Conservation (phyloP, 140 eudicot species). For the Oenanthe javanica region DNA sequence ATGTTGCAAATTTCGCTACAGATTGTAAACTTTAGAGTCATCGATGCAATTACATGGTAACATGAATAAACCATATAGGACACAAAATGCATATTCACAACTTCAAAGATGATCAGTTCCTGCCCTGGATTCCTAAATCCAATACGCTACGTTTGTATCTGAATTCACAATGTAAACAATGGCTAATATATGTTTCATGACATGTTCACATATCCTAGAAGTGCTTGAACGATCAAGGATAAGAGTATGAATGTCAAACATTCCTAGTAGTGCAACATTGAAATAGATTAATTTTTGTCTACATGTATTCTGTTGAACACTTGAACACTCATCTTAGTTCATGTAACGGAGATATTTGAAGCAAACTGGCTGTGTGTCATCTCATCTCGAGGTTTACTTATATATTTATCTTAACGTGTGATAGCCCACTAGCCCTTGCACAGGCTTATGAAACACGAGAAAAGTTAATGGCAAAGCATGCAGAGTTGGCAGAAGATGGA, state of each 20-base stretch:
- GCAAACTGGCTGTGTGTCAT: not conserved
- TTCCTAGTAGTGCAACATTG: not conserved
- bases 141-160: not conserved
- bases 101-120: not conserved
- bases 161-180: not conserved
- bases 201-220: not conserved
- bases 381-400: slow-evolving; percentile 7
- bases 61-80: not conserved
- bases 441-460: slow-evolving; percentile 87
- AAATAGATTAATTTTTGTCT: not conserved
- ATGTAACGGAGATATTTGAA: not conserved
- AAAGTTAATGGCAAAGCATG: slow-evolving; percentile 61
- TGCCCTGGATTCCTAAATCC: not conserved
- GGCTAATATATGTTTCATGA: not conserved
- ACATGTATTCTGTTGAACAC: not conserved
- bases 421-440: slow-evolving; percentile 95
- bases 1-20: not conserved
- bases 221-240: not conserved
- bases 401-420: slow-evolving; percentile 23
- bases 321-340: not conserved
- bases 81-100: not conserved
- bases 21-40: not conserved
- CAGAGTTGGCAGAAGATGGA: slow-evolving; percentile 82
- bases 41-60: not conserved
- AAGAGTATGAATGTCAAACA: not conserved